A percentile compares a stretch with the other conserved stretches of the same genome.
phyloP scores from a whole-genome alignment of 1,284 basidiomycete genomes.

The Apiotrichum laibachii region DNA sequence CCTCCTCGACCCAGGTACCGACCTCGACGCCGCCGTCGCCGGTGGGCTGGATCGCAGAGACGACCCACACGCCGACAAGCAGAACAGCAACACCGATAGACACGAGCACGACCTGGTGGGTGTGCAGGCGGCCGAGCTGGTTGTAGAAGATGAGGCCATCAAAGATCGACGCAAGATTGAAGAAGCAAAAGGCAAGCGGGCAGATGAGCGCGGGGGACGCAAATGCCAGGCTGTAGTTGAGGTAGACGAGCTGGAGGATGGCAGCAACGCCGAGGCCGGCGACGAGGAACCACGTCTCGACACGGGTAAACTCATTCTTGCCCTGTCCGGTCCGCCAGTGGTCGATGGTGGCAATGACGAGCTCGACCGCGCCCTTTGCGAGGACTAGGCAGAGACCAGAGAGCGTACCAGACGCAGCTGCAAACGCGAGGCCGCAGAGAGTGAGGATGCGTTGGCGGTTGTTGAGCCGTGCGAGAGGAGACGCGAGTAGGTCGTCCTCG shows the following conservation, averaged over 20 bases:
- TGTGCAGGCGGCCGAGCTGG: slow-evolving; percentile 72
- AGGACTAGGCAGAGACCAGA: slow-evolving; percentile 91
- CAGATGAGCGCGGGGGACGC: slow-evolving; percentile 87
- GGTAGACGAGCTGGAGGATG: slow-evolving; percentile 69
- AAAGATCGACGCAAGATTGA: slow-evolving; percentile 87
- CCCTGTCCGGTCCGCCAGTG: slow-evolving; percentile 54
- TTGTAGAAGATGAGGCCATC: slow-evolving; percentile 83
- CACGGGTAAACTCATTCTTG: slow-evolving; percentile 74
- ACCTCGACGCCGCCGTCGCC: slow-evolving; percentile 50
- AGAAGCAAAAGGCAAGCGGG: slow-evolving; percentile 93
- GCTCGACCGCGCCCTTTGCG: slow-evolving; percentile 89
- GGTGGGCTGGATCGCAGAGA: slow-evolving; percentile 54
- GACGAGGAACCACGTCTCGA: slow-evolving; percentile 46
- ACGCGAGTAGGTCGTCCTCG: slow-evolving; percentile 12
- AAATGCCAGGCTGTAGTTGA: slow-evolving; percentile 82
- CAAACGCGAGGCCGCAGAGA: slow-evolving; percentile 78
- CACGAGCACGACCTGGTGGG: slow-evolving; percentile 70
- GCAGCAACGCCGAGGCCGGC: slow-evolving; percentile 40
- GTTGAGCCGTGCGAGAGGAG: slow-evolving; percentile 2
- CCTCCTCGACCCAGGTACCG: slow-evolving; percentile 51
- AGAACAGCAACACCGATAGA: slow-evolving; percentile 74
- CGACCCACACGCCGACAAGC: slow-evolving; percentile 85
- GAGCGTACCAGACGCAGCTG: slow-evolving; percentile 84
- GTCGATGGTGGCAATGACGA: slow-evolving; percentile 74
- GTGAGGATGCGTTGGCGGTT: slow-evolving; percentile 58